Conservation (phyloP, 106 monocot species). For the Platanthera guangdongensis region DNA sequence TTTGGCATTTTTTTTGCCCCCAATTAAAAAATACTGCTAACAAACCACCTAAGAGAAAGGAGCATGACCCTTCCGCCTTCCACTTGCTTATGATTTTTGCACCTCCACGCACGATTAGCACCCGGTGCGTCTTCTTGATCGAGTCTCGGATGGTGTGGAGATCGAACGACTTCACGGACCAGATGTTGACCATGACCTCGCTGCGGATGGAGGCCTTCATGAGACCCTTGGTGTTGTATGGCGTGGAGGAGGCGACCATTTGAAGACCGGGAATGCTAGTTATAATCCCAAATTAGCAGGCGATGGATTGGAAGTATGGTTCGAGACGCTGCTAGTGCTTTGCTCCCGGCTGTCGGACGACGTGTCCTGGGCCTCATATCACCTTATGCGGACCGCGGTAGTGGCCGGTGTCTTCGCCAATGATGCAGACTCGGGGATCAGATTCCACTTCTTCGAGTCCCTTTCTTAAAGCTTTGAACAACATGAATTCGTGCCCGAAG, state of each 20-base stretch:
- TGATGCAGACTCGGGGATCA: slow-evolving; percentile 76
- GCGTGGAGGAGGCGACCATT: slow-evolving; percentile 87
- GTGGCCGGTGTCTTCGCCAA: slow-evolving; percentile 93
- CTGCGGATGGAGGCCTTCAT: slow-evolving; percentile 89
- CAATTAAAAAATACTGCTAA: too few relatives aligned
- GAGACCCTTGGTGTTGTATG: slow-evolving; percentile 84
- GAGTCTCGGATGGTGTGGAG: slow-evolving; percentile 82
- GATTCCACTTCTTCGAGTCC: slow-evolving; percentile 88
- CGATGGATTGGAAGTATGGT: slow-evolving; percentile 91
- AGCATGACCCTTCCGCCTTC: too few relatives aligned
- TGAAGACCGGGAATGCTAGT: slow-evolving; percentile 54
- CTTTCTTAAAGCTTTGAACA: slow-evolving; percentile 88
- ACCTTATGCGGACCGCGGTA: slow-evolving; percentile 98
- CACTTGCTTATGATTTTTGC: too few relatives aligned
- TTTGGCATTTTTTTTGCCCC: too few relatives aligned
- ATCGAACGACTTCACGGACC: slow-evolving; percentile 90
- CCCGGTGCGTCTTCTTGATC: slow-evolving; percentile 87
- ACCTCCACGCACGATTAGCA: slow-evolving; percentile 47
- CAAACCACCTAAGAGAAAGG: too few relatives aligned
- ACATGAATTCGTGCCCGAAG: slow-evolving; percentile 65
- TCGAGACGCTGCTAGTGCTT: slow-evolving; percentile 91
- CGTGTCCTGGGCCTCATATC: slow-evolving; percentile 89
- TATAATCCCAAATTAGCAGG: too few relatives aligned
- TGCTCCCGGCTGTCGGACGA: slow-evolving; percentile 84
- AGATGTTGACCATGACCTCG: slow-evolving; percentile 85